Percentiles rank a stretch among this genome's conserved stretches.
These are phyloP conservation scores for Perkinsus olseni DNA, from an alignment of 169 alveolate genomes.

Conservation along the genomic window DNA sequence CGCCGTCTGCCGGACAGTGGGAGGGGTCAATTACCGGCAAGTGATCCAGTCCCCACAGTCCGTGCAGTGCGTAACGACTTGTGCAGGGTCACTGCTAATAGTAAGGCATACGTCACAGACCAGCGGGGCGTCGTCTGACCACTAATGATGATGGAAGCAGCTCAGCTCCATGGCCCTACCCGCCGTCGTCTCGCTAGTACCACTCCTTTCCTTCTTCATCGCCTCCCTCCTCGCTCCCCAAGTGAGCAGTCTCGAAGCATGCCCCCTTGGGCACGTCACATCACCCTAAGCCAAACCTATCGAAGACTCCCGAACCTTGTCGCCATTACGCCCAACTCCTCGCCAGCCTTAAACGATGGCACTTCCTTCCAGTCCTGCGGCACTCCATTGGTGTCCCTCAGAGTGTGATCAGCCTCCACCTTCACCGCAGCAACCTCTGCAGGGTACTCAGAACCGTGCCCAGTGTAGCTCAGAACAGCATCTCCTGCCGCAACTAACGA, in stretches of 20 bases:
- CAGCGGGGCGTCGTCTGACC: not conserved
- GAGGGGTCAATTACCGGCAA: not conserved
- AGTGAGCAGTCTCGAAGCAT: not conserved
- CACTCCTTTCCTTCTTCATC: not conserved
- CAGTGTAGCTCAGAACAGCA: not conserved
- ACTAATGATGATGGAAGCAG: not conserved
- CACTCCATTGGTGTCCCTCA: not conserved
- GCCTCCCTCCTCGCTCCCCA: not conserved
- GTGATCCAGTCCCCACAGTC: not conserved
- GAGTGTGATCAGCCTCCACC: not conserved
- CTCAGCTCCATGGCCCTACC: not conserved
- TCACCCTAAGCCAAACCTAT: not conserved
- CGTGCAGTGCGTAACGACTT: not conserved
- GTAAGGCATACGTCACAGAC: not conserved
- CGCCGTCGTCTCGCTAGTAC: not conserved
- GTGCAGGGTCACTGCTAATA: not conserved
- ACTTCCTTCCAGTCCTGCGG: not conserved
- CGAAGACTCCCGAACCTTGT: not conserved
- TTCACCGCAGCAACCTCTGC: not conserved
- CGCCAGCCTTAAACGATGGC: not conserved
- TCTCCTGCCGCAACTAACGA: not conserved
- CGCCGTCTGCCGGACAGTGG: not conserved
- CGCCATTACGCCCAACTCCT: not conserved
- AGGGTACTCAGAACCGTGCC: not conserved
- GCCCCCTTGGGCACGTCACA: not conserved